Evolutionary conservation across 176 grass and related monocot species (phyloP).

Genomic region (Cenchrus americanus): DNA sequence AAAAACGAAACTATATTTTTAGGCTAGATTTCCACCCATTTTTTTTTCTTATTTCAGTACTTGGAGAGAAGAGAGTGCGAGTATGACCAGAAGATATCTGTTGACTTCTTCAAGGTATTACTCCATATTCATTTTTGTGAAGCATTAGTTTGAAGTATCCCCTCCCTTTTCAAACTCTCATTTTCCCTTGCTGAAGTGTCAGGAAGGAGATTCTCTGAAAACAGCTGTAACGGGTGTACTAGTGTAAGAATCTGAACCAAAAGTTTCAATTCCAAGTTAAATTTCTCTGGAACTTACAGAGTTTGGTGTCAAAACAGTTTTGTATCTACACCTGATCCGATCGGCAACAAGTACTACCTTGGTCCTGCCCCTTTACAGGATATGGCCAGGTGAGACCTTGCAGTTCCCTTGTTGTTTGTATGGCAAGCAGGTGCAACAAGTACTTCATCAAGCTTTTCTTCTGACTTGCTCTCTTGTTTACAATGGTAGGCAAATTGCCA

Average conservation of each 20-base stretch:
- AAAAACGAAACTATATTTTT: background rate
- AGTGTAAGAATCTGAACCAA: conserved; percentile 60
- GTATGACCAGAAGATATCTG: conserved; percentile 78
- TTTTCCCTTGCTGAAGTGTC: conserved; percentile 13
- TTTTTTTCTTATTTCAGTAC: conserved; percentile 63
- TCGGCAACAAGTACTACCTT: conserved; percentile 89
- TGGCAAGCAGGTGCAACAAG: background rate
- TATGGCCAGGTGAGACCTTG: conserved; percentile 72
- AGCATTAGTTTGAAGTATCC: background rate
- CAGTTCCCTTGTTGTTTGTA: background rate
- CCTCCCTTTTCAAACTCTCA: background rate
- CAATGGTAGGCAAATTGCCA: conserved; percentile 88
- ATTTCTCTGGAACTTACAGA: conserved; percentile 30
- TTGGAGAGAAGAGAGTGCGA: conserved; percentile 92
- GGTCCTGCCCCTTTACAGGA: conserved; percentile 82
- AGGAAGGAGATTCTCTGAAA: conserved; percentile 73
- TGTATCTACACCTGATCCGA: conserved; percentile 71
- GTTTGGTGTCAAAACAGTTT: conserved; percentile 50
- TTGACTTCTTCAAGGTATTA: conserved; percentile 84
- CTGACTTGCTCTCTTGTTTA: conserved; percentile 32
- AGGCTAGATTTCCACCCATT: conserved; percentile 20
- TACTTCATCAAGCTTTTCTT: conserved; percentile 4
- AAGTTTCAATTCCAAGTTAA: background rate
- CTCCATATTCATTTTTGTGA: background rate
- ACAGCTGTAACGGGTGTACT: conserved; percentile 61